Evolutionary conservation across 495 filamentous ascomycete species (phyloP), one percentile per base, ranked within the genome.

Genomic region (Penicillium canariense): DNA sequence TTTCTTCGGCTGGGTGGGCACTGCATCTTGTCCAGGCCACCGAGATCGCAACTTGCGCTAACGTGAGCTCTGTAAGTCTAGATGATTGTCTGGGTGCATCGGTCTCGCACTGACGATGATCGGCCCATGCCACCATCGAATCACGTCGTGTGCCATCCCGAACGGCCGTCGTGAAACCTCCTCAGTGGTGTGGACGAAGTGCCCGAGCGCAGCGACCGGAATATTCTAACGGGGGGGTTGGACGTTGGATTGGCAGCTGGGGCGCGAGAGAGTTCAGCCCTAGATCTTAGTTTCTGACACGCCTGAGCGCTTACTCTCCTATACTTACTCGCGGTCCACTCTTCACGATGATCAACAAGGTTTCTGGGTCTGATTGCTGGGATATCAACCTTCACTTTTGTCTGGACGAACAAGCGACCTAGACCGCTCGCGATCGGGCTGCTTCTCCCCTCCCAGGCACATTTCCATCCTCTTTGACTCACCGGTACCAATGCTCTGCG

Each of bases 241-340:
- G 9, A 46, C 20, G 30, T 31, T 22, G 42, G 59, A 58, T 55
- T 58, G 55, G 50, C 52, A 61, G 50, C 40, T 45, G 22, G 11
- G n/a, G 15, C 48, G n/a, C 28, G n/a, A 39, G 31, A 63, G 38
- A 56, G 60, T 59, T 64, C 58, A 59, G 58, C 55, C 58, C 40
- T 52, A 55, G 53, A 62, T 59, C 57, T 56, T 55, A 56, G 54
- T 58, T 46, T 56, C 36, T 25, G 40, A 38, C 26, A 49, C 36
- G 32, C 51, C 51, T 15, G 20, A 46, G 58, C 47, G 47, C 54
- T 55, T 63, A 52, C 44, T 54, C 20, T 40, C 28, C 26, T 9
- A n/a, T n/a, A n/a, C n/a, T n/a, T n/a, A n/a, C n/a, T n/a, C n/a
- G n/a, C n/a, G n/a, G n/a, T 46, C 38, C 14, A 22, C 27, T 12